Evolutionary conservation across 345 rosid species (phyloP).

Genomic region (Bruguiera parviflora): DNA sequence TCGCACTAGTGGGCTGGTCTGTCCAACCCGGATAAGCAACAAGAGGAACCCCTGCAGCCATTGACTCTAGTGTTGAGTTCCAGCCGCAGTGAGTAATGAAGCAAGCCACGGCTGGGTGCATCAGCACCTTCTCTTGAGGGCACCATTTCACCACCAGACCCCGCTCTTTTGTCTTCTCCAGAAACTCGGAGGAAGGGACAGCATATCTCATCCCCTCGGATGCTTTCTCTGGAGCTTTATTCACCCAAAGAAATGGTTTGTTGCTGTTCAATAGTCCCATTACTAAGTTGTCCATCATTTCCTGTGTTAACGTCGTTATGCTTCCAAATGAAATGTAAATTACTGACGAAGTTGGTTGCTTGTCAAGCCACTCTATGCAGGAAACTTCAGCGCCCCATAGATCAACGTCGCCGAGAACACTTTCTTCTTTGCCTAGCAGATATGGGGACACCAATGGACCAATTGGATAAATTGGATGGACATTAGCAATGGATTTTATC

Average conservation of each 20-base stretch:
- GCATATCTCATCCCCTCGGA: background rate
- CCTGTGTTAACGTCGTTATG: slow-evolving; percentile 23
- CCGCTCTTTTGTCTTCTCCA: slow-evolving; percentile 29
- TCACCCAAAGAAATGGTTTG: slow-evolving; percentile 55
- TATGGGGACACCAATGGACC: slow-evolving; percentile 60
- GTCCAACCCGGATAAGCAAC: slow-evolving; percentile 49
- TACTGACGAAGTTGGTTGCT: slow-evolving; percentile 40
- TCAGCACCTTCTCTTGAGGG: slow-evolving; percentile 46
- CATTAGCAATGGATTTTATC: slow-evolving; percentile 24
- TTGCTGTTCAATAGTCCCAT: slow-evolving; percentile 33
- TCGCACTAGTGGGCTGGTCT: slow-evolving; percentile 41
- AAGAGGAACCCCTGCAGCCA: slow-evolving; percentile 47
- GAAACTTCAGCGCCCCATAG: slow-evolving; percentile 34
- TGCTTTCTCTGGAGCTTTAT: slow-evolving; percentile 24
- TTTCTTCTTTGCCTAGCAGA: slow-evolving; percentile 28
- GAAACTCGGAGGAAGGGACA: slow-evolving; percentile 19
- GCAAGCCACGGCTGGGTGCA: slow-evolving; percentile 41
- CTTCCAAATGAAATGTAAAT: slow-evolving; percentile 67
- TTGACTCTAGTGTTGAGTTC: slow-evolving; percentile 54
- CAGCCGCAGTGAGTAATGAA: slow-evolving; percentile 59
- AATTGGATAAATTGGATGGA: slow-evolving; percentile 34
- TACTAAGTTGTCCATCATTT: slow-evolving; percentile 41
- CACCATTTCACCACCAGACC: slow-evolving; percentile 50
- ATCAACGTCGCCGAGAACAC: slow-evolving; percentile 19
- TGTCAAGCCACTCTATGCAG: slow-evolving; percentile 58